Evolutionary conservation across 1,139 yeast genomes (phyloP).

Genomic region (Kodamaea sp.): DNA sequence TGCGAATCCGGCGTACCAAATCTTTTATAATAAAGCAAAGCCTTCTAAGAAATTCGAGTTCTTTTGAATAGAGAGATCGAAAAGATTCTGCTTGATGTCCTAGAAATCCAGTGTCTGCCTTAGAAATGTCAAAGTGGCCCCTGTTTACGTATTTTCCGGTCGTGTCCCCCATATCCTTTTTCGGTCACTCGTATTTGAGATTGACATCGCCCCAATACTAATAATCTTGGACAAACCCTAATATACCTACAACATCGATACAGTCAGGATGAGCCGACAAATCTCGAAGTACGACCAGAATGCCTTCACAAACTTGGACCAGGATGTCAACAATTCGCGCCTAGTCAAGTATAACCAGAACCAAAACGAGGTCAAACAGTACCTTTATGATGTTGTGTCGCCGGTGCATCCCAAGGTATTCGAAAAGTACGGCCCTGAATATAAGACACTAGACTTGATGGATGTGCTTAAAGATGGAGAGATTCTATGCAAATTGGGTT

Average conservation of each 20-base stretch:
- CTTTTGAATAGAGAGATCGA: too few relatives aligned
- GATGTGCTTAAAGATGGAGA: conserved; percentile 67
- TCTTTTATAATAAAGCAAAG: too few relatives aligned
- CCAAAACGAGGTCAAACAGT: conserved; percentile 48
- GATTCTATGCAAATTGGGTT: conserved; percentile 55
- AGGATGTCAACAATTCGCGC: conserved; percentile 53
- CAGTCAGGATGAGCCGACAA: conserved; percentile 7
- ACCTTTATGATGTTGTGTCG: conserved; percentile 26
- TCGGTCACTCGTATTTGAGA: not conserved
- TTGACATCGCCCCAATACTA: too few relatives aligned
- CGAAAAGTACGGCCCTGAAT: conserved; percentile 12
- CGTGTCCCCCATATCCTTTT: not conserved
- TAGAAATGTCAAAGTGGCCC: too few relatives aligned
- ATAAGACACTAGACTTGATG: conserved; percentile 36
- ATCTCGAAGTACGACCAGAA: conserved; percentile 20
- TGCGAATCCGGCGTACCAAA: too few relatives aligned
- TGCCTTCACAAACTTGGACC: conserved; percentile 55
- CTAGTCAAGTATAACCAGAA: conserved; percentile 47
- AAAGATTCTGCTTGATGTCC: too few relatives aligned
- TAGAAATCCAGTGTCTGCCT: too few relatives aligned
- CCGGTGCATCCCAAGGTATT: conserved; percentile 8
- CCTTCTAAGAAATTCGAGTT: too few relatives aligned
- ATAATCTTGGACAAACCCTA: too few relatives aligned
- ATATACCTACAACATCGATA: too few relatives aligned
- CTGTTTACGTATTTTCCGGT: not conserved